These are phyloP conservation scores for Colletotrichum cuscutae DNA, from an alignment of 2,329 filamentous ascomycete genomes.

Conservation along the genomic window DNA sequence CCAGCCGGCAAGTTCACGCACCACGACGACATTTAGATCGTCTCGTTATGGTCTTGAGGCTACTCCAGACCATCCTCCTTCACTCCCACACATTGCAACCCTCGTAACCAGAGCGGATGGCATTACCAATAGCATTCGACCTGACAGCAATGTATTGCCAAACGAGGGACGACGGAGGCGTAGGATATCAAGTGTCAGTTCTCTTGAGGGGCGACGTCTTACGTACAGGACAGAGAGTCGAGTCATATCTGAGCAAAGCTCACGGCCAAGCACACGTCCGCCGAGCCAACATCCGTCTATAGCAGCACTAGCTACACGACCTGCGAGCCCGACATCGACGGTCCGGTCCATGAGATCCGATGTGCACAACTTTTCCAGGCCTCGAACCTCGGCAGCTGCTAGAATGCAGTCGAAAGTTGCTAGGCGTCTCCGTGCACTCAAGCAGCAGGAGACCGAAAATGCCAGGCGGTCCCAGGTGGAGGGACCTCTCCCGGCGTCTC, in stretches of 20 bases:
- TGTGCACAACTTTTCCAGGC: conserved; percentile 26
- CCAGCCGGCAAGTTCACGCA: background rate
- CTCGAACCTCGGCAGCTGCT: conserved; percentile 23
- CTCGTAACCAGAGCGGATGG: background rate
- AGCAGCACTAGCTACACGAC: background rate
- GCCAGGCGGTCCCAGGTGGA: background rate
- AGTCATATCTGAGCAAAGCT: background rate
- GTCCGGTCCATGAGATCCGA: background rate
- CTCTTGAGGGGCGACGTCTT: background rate
- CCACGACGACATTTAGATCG: background rate
- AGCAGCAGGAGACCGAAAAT: background rate
- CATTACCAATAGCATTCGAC: background rate
- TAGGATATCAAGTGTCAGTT: background rate
- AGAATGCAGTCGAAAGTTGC: conserved; percentile 29
- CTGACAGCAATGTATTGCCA: conserved; percentile 11
- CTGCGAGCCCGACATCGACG: background rate
- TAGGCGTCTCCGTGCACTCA: background rate
- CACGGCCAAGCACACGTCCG: background rate
- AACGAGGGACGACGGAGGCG: conserved; percentile 17
- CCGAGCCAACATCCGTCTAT: background rate
- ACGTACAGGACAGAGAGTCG: background rate
- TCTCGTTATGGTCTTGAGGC: background rate
- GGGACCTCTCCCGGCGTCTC: background rate
- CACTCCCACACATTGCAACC: background rate
- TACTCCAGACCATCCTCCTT: background rate